These are phyloP conservation scores for Candida glucosophila DNA, from an alignment of 1,139 yeast genomes.

Conservation along the genomic window DNA sequence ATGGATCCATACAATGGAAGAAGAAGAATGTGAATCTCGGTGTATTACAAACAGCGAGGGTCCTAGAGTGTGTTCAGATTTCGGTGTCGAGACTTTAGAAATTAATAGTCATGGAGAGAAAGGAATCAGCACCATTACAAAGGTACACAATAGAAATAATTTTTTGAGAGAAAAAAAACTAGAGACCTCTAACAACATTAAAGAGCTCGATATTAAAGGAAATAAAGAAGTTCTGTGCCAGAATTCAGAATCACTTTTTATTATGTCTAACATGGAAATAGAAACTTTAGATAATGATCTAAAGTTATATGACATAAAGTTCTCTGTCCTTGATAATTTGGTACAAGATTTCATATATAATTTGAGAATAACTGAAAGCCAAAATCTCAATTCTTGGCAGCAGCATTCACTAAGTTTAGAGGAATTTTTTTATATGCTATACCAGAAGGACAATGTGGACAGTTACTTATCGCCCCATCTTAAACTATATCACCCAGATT, in stretches of 20 bases:
- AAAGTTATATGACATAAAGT: too few species aligned
- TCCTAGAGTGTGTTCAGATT: too few species aligned
- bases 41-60: too few species aligned
- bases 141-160: neutral
- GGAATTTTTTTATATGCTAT: neutral
- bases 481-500: neutral
- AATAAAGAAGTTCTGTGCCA: too few species aligned
- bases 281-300: too few species aligned
- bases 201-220: too few species aligned
- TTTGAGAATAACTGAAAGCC: neutral
- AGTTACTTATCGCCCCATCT: neutral
- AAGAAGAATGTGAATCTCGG: neutral
- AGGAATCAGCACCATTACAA: neutral
- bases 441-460: neutral
- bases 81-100: neutral
- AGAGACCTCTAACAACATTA: too few species aligned
- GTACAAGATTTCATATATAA: neutral
- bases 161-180: neutral
- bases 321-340: too few species aligned
- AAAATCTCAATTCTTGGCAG: neutral
- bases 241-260: too few species aligned
- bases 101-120: neutral
- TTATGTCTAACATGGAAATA: too few species aligned
- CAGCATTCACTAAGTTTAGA: neutral
- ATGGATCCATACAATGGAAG: slow-evolving; percentile 5